phyloP scores from a whole-genome alignment of 257 asterid genomes.

The Forsythia viridissima region DNA sequence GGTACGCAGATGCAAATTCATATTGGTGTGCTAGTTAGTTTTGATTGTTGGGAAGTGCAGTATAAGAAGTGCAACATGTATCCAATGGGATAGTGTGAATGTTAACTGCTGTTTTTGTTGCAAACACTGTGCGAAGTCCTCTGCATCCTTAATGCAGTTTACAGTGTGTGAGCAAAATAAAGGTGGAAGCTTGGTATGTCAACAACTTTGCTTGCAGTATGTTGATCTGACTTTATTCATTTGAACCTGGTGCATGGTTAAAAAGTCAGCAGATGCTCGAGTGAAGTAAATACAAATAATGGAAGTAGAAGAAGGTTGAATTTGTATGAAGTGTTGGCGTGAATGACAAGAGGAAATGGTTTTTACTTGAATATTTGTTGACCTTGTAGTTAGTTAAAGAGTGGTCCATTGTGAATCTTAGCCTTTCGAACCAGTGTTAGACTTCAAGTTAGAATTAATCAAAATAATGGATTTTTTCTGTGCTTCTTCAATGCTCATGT shows the following conservation, averaged over 20 bases:
- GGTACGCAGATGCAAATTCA: neutral
- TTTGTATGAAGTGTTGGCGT: neutral
- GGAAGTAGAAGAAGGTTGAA: neutral
- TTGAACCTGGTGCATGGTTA: neutral
- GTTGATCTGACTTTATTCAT: neutral
- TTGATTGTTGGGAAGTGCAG: neutral
- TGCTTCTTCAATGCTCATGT: conserved; percentile 9
- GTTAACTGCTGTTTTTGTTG: neutral
- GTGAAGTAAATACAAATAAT: neutral
- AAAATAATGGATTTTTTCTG: neutral
- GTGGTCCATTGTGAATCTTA: neutral
- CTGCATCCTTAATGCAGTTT: conserved; percentile 10
- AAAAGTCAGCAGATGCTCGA: conserved; percentile 3
- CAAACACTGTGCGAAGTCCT: neutral
- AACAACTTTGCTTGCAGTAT: neutral
- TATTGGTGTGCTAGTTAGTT: neutral
- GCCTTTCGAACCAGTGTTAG: conserved; percentile 5
- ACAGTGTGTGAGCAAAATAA: conserved; percentile 10
- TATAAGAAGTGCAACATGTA: neutral
- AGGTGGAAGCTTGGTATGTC: conserved; percentile 1
- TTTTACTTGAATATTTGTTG: neutral
- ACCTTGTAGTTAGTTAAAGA: neutral
- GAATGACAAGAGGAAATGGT: neutral
- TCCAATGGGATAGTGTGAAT: neutral
- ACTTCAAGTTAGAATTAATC: neutral